These are phyloP conservation scores for Kwoniella sp. DNA, from an alignment of 768 basidiomycete species.

Conservation along the genomic window DNA sequence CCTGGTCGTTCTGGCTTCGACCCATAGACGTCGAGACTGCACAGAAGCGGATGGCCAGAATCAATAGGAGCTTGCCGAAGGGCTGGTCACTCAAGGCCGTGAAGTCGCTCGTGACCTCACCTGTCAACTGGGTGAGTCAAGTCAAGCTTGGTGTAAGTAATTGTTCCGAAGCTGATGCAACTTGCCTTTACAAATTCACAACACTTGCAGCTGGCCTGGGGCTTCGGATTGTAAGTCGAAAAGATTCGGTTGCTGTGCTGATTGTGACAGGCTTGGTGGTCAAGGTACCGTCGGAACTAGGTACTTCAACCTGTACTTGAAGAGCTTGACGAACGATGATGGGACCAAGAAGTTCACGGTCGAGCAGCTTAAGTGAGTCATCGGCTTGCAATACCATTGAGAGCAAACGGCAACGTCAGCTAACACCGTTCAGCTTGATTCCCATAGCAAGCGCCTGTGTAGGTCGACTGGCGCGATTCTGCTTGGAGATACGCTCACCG, in stretches of 20 bases:
- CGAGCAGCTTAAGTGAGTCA: constrained; percentile 16
- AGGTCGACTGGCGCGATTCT: background rate
- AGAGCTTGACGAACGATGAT: constrained; percentile 24
- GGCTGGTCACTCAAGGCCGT: constrained; percentile 38
- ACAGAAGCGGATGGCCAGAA: constrained; percentile 29
- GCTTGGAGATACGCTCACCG: background rate
- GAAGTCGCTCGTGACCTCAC: constrained; percentile 30
- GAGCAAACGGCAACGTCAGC: background rate
- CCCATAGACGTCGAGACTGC: constrained; percentile 37
- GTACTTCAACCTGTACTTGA: constrained; percentile 21
- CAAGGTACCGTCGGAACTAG: constrained; percentile 3
- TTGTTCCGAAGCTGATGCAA: no score
- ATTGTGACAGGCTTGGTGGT: background rate
- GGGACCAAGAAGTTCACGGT: constrained; percentile 21
- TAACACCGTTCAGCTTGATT: background rate
- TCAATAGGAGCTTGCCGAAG: constrained; percentile 41
- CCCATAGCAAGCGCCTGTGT: background rate
- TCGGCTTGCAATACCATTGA: background rate
- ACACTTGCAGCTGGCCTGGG: background rate
- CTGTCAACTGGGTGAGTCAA: constrained; percentile 13
- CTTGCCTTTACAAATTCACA: no score
- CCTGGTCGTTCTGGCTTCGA: constrained; percentile 48
- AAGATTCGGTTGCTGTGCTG: background rate
- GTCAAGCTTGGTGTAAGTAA: constrained; percentile 3
- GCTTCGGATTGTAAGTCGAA: background rate